Conservation (phyloP, 768 basidiomycete genomes). For the Chalciporus piperatus region DNA sequence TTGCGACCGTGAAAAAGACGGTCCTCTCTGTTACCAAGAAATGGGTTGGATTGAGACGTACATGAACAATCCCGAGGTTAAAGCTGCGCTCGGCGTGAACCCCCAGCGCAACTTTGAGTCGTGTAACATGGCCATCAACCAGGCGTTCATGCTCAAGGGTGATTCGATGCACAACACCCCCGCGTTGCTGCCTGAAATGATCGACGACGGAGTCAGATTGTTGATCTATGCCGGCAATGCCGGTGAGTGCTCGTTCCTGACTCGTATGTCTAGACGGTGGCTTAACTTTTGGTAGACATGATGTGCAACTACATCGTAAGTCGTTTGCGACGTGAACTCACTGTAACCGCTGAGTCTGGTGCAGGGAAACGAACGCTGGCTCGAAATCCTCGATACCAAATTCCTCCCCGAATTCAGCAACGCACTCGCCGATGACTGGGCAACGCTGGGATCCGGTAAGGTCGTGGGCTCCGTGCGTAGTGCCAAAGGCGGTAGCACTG, state of each 20-base stretch:
- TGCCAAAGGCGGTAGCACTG: slow-evolving; percentile 60
- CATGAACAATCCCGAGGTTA: slow-evolving; percentile 76
- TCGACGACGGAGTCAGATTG: slow-evolving; percentile 79
- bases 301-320: slow-evolving; percentile 84
- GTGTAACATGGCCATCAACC: slow-evolving; percentile 82
- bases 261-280: neutral
- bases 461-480: slow-evolving; percentile 66
- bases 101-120: slow-evolving; percentile 55
- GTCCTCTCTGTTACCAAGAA: slow-evolving; percentile 72
- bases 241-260: slow-evolving; percentile 39
- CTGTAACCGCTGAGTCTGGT: neutral
- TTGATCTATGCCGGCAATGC: slow-evolving; percentile 90
- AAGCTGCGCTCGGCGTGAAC: slow-evolving; percentile 76
- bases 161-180: slow-evolving; percentile 87
- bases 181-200: slow-evolving; percentile 69
- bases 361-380: slow-evolving; percentile 78
- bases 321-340: neutral
- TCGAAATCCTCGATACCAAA: slow-evolving; percentile 56
- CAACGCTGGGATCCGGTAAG: slow-evolving; percentile 48
- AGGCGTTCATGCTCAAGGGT: slow-evolving; percentile 76
- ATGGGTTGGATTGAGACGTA: slow-evolving; percentile 87
- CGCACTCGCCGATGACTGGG: slow-evolving; percentile 53
- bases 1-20: slow-evolving; percentile 73
- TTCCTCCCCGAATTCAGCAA: slow-evolving; percentile 61
- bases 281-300: slow-evolving; percentile 49